phyloP scores from a whole-genome alignment of 805 yeast genomes.

The Candida loeiensis region DNA sequence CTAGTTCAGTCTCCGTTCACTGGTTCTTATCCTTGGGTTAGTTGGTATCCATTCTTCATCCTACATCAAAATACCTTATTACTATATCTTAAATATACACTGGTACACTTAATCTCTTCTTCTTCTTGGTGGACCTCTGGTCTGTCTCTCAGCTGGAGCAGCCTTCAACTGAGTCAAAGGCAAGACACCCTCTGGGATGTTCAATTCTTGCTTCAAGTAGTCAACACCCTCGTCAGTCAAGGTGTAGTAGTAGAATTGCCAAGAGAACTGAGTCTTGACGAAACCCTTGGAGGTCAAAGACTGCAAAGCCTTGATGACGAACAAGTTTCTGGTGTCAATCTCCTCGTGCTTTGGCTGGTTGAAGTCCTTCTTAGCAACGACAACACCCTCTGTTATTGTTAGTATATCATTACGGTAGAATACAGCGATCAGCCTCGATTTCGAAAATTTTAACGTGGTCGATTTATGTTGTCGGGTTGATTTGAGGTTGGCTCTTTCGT shows the following conservation, averaged over 20 bases:
- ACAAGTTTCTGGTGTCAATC: conserved; percentile 96
- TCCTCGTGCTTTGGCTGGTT: conserved; percentile 97
- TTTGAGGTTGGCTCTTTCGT: neutral
- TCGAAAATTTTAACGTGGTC: neutral
- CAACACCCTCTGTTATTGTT: conserved; percentile 86
- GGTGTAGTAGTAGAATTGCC: conserved; percentile 99
- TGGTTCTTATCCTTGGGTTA: too few relatives aligned
- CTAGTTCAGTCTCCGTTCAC: too few relatives aligned
- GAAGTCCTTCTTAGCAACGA: conserved; percentile 99
- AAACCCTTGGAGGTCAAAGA: conserved; percentile 97
- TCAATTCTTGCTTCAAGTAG: conserved; percentile 95
- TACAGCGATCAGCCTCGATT: neutral
- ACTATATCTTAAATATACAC: conserved; percentile 9
- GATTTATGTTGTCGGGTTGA: neutral
- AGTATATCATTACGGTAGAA: conserved; percentile 21
- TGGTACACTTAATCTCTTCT: conserved; percentile 22
- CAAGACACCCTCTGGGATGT: conserved; percentile 97
- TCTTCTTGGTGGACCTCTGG: conserved; percentile 44
- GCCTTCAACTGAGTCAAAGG: conserved; percentile 97
- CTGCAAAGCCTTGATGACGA: conserved; percentile 97
- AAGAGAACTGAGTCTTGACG: conserved; percentile 99
- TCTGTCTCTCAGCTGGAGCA: conserved; percentile 79
- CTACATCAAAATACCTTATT: conserved; percentile 5
- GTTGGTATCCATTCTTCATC: neutral
- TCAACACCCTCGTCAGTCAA: conserved; percentile 99